These are phyloP conservation scores for Cryptococcus hybrid DNA, from an alignment of 1,284 basidiomycete species.

Conservation along the genomic window DNA sequence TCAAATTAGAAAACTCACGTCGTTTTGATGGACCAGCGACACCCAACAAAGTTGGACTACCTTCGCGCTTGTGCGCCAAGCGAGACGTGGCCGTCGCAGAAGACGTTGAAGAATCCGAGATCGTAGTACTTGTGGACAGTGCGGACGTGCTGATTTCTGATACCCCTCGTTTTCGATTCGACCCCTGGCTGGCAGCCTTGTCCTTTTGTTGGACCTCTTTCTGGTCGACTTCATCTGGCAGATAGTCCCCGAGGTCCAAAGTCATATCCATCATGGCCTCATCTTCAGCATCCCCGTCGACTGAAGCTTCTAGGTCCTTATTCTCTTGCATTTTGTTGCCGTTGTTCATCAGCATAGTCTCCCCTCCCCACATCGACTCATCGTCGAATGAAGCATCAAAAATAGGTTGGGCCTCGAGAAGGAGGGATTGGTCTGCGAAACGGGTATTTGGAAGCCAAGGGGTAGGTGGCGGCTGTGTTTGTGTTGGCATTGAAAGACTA, in stretches of 20 bases:
- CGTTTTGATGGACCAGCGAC: conserved; percentile 2
- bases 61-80: conserved; percentile 5
- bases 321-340: not conserved
- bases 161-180: not conserved
- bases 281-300: not conserved
- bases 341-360: not conserved
- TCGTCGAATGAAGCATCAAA: conserved; percentile 11
- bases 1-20: not conserved
- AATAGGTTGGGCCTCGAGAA: conserved; percentile 13
- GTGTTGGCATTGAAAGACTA: no score
- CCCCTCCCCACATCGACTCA: conserved; percentile 9
- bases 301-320: not conserved
- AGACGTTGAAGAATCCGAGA: not conserved
- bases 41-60: not conserved
- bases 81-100: not conserved
- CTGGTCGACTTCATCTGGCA: conserved; percentile 7
- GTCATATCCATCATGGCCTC: not conserved
- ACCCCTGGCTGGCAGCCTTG: not conserved
- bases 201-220: not conserved
- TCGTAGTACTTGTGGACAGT: not conserved
- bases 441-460: conserved; percentile 11
- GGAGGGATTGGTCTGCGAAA: conserved; percentile 15
- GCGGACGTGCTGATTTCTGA: not conserved
- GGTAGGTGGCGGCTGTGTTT: conserved; percentile 12
- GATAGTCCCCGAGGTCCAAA: conserved; percentile 14